Evolutionary conservation across 345 rosid species (phyloP).

Genomic region (Linum lewisii): DNA sequence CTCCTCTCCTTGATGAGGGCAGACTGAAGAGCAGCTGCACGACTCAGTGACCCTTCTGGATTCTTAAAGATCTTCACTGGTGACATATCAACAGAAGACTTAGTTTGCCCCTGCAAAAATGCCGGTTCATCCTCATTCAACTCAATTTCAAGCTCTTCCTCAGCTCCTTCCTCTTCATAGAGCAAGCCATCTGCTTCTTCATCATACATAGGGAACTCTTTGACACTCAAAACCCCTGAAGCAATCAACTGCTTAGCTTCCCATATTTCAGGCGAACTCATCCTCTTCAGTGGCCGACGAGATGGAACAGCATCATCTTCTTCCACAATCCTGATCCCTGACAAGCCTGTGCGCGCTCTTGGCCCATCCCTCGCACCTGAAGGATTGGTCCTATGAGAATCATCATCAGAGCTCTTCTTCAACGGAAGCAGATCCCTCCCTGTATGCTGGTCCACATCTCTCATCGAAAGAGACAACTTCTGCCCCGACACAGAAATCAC

Average conservation of each 20-base stretch:
- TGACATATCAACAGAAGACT: conserved; percentile 66
- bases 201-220: conserved; percentile 71
- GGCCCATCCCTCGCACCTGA: conserved; percentile 49
- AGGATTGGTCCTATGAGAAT: conserved; percentile 45
- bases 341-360: conserved; percentile 50
- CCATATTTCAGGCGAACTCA: conserved; percentile 85
- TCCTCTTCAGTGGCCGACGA: conserved; percentile 65
- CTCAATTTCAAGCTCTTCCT: conserved; percentile 93
- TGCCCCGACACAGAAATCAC: conserved; percentile 55
- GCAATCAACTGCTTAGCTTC: conserved; percentile 89
- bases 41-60: conserved; percentile 87
- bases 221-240: conserved; percentile 55
- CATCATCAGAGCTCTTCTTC: conserved; percentile 46
- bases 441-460: conserved; percentile 74
- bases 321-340: conserved; percentile 61
- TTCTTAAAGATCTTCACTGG: conserved; percentile 90
- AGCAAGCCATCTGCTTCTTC: conserved; percentile 74
- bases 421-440: conserved; percentile 77
- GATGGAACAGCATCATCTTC: conserved; percentile 44
- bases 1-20: conserved; percentile 79
- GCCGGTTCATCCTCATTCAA: conserved; percentile 84
- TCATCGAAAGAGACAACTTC: conserved; percentile 64
- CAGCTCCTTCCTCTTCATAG: conserved; percentile 77
- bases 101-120: conserved; percentile 69
- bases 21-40: conserved; percentile 90